Percentiles rank a stretch among this genome's conserved stretches.
phyloP scores from a whole-genome alignment of 208 protist genomes.

The Acanthamoeba healyi region DNA sequence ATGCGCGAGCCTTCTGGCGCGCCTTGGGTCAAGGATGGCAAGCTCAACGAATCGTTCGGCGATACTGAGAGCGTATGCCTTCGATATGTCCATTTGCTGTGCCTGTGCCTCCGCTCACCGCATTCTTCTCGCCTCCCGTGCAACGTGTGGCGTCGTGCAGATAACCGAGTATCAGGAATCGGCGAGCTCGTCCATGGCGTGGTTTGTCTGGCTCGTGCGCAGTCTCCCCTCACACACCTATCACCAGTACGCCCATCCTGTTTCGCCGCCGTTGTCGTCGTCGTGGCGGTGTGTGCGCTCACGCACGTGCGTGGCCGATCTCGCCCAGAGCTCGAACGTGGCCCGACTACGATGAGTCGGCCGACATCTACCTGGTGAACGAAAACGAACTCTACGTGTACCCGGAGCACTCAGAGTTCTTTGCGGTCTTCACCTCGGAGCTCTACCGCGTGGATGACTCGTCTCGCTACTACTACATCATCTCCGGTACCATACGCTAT shows the following conservation, averaged over 20 bases:
- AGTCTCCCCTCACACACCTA: constrained; percentile 30
- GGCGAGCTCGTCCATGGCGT: constrained; percentile 25
- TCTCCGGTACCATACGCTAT: not conserved
- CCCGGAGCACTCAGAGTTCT: constrained; percentile 43
- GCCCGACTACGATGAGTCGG: constrained; percentile 56
- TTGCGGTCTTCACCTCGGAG: constrained; percentile 50
- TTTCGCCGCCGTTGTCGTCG: not conserved
- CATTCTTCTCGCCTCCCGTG: not conserved
- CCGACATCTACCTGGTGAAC: constrained; percentile 59
- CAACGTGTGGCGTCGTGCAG: not conserved
- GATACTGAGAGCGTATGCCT: not conserved
- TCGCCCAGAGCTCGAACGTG: constrained; percentile 27
- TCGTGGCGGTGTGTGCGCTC: not conserved
- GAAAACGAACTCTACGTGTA: constrained; percentile 66
- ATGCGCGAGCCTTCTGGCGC: constrained; percentile 33
- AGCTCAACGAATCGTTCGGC: not conserved
- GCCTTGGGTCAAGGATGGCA: not conserved
- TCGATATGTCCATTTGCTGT: not conserved
- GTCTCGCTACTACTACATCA: constrained; percentile 53
- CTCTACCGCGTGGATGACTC: constrained; percentile 63
- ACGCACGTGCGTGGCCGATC: not conserved
- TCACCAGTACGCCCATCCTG: not conserved
- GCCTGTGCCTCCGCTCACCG: not conserved
- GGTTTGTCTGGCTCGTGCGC: constrained; percentile 57
- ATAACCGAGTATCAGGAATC: not conserved